These are phyloP conservation scores for Aechmea fasciata DNA, from an alignment of 176 grass and related monocot species.

Conservation along the genomic window DNA sequence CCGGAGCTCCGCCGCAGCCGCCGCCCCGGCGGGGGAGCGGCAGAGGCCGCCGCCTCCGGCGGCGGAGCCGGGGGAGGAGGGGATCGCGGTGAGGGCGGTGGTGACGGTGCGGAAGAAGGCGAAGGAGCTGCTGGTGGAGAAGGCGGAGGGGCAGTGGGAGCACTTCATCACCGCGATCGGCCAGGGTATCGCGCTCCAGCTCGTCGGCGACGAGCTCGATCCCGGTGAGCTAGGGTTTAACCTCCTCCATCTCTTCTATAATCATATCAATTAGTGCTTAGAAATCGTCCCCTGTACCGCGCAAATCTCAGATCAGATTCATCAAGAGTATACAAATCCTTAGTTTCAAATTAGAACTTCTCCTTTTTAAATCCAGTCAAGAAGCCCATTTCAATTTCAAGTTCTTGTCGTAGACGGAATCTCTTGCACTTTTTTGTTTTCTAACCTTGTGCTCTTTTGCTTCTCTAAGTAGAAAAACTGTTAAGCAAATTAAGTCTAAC, in stretches of 20 bases:
- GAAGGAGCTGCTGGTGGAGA: conserved; percentile 23
- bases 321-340: no score
- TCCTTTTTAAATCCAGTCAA: no score
- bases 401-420: no score
- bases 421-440: no score
- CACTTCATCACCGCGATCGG: conserved; percentile 40
- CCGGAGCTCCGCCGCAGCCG: conserved; percentile 8
- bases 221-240: conserved; percentile 18
- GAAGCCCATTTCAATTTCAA: no score
- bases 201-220: conserved; percentile 36
- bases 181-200: conserved; percentile 35
- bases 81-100: conserved; percentile 26
- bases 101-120: conserved; percentile 37
- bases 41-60: background rate
- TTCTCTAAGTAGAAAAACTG: no score
- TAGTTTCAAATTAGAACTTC: no score
- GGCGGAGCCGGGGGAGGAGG: conserved; percentile 1
- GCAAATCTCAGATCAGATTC: background rate
- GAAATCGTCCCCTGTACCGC: background rate
- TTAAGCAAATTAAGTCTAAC: no score
- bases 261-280: background rate
- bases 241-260: background rate
- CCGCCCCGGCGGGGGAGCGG: background rate
- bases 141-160: conserved; percentile 33
- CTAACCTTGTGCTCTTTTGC: no score